Evolutionary conservation across 2,329 filamentous ascomycete species (phyloP), one percentile per base, ranked within the genome.

Genomic region (Aaosphaeria pasadenensis): DNA sequence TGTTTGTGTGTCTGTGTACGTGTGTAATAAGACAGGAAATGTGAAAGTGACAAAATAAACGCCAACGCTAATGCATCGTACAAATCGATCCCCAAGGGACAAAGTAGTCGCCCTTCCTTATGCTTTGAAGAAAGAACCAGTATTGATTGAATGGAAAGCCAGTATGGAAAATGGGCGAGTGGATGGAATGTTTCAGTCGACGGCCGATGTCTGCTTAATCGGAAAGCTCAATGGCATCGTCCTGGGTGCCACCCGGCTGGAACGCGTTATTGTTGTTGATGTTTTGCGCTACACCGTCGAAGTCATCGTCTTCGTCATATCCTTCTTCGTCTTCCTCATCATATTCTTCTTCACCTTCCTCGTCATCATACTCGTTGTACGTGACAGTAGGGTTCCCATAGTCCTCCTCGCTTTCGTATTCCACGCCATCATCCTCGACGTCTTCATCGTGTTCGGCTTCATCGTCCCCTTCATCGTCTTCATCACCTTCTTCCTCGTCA

Each of bases 141-240:
- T 24, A 24, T 24, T 24, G 17, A 24, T 24, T 24, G 17, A 24
- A 24, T 24, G 17, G 17, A 24, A 24, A 24, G 17, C 17, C 17
- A 24, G 17, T 24, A 24, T 24, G 17, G 17, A 24, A 24, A 24
- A 24, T 24, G 17, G 17, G 17, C 17, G 17, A 24, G 17, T 24
- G 17, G 17, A 24, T 24, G 17, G 17, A 24, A 24, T 24, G 17
- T 24, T 24, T 24, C 17, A 24, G 17, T 24, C 17, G 17, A 24
- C 17, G 17, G 17, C 17, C 17, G 17, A 24, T 24, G 17, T 24
- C 17, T 24, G 17, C 33, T 32, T 50, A 69, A 46, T 69, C 65
- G 3, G 61, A 65, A 7, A 69, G 54, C 52, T 69, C 64, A 39
- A 69, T 69, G 4, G 65, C 63, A 43, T 67, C 65, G 39, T 67